These are phyloP conservation scores for Setaria viridis DNA, from an alignment of 202 grass and related monocot species.

Conservation along the genomic window DNA sequence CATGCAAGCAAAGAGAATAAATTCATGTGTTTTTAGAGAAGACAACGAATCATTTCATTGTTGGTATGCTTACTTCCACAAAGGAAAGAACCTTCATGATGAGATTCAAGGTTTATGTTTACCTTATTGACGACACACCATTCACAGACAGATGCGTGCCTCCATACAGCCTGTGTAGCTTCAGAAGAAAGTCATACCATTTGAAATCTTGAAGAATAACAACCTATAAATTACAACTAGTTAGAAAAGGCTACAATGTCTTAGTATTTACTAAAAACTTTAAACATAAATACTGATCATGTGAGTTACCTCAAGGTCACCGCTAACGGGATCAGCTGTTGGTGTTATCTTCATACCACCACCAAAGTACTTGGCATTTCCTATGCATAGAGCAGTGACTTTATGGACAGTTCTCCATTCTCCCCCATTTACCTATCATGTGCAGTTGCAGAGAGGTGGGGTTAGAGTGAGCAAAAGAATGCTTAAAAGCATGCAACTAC, in stretches of 20 bases:
- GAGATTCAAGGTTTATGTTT: conserved; percentile 30
- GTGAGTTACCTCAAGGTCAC: conserved; percentile 73
- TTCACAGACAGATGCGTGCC: conserved; percentile 77
- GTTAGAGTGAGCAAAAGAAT: conserved; percentile 35
- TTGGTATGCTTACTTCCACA: background rate
- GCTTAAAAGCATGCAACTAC: conserved; percentile 30
- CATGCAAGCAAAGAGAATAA: background rate
- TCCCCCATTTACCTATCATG: conserved; percentile 77
- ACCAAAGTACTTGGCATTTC: conserved; percentile 94
- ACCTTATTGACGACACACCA: conserved; percentile 78
- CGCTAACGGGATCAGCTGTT: conserved; percentile 73
- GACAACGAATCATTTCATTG: background rate
- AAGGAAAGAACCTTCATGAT: conserved; percentile 35
- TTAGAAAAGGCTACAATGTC: conserved; percentile 3
- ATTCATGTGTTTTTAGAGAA: background rate
- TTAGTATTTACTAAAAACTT: background rate
- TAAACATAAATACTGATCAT: background rate
- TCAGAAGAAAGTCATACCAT: conserved; percentile 89
- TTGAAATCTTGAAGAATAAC: conserved; percentile 95
- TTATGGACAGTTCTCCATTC: conserved; percentile 75
- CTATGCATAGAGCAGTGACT: conserved; percentile 86
- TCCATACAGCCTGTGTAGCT: conserved; percentile 82
- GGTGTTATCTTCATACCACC: conserved; percentile 97
- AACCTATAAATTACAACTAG: conserved; percentile 53
- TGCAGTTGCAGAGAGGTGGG: conserved; percentile 30